Evolutionary conservation across 306 rosid genomes (phyloP), one percentile per base, ranked within the genome.

Genomic region (Oemleria cerasiformis): DNA sequence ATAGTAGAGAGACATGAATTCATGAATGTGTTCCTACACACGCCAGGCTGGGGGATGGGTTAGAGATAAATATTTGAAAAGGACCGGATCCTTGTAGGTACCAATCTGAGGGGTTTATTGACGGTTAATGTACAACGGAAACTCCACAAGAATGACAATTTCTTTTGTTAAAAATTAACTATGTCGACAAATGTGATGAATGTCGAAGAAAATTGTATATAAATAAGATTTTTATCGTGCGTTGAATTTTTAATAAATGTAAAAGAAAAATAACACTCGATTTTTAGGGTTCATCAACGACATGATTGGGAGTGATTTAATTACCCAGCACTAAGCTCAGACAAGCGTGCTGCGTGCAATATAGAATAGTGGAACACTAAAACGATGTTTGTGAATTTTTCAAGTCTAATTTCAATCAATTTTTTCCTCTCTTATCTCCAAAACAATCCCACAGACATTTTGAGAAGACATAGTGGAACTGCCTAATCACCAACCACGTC

Each of bases 31-130:
- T 30, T 1, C 36, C 36, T 30, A 30, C 36, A 30, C 0, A 30
- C 36, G 3, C 36, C 36, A 30, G 3, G 36, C n/a, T n/a, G n/a
- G 42, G 36, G 51, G 25, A 68, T 73, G 61, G 17, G 40, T 44
- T 61, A 42, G 68, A 63, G 61, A 61, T 68, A 50, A 73, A 42
- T 42, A 79, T 38, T 58, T 10, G 75, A 56, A 74, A 74, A 69
- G 53, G 73, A 68, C 83, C 21, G n/a, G 30, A 65, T 45, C 61
- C 23, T 67, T 11, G 23, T 25, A 45, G 45, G 8, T 45, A 67
- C 50, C 54, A 43, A 45, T 36, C 12, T 2, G 17, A 9, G 10
- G 48, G 59, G 49, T 30, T 30, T 30, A 2, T 1, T n/a, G n/a
- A n/a, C n/a, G n/a, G 36, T 30, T 30, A 30, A 30, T 30, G 36